These are phyloP conservation scores for Neocucurbitaria cava DNA, from an alignment of 2,329 filamentous ascomycete species.

Conservation along the genomic window DNA sequence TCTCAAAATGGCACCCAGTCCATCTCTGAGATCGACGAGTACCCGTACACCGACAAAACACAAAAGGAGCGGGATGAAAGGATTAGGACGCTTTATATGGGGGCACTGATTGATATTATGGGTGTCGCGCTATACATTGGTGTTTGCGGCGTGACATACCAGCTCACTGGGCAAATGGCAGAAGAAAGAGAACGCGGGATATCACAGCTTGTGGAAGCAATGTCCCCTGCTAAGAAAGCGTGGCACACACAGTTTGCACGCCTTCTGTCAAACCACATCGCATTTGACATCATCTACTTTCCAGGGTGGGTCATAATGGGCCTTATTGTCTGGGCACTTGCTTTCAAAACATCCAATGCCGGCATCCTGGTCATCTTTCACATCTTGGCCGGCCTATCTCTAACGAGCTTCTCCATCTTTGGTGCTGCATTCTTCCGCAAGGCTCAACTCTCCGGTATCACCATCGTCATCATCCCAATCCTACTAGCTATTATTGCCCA, in stretches of 20 bases:
- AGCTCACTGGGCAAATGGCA: conserved; percentile 84
- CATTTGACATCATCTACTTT: conserved; percentile 79
- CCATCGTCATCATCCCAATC: conserved; percentile 73
- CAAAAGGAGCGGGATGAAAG: conserved; percentile 68
- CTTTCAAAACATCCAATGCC: conserved; percentile 53
- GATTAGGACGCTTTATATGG: conserved; percentile 75
- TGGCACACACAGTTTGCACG: conserved; percentile 82
- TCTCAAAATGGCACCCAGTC: conserved; percentile 55
- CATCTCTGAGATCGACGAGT: conserved; percentile 62
- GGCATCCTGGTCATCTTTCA: conserved; percentile 66
- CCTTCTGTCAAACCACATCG: conserved; percentile 78
- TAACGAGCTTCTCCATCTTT: conserved; percentile 81
- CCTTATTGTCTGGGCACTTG: conserved; percentile 69
- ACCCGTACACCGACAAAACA: conserved; percentile 77
- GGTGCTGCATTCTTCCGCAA: conserved; percentile 85
- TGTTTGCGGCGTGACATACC: conserved; percentile 83
- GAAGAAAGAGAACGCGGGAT: conserved; percentile 86
- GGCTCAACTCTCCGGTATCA: conserved; percentile 86
- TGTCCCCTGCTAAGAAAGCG: conserved; percentile 77
- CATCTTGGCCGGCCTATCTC: conserved; percentile 75
- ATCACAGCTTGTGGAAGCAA: conserved; percentile 86
- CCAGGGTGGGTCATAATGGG: conserved; percentile 84
- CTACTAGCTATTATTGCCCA: conserved; percentile 84
- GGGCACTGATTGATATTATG: conserved; percentile 75
- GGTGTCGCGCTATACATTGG: conserved; percentile 80